phyloP scores from a whole-genome alignment of 2,329 filamentous ascomycete species.

The Mycosphaerella sp. region DNA sequence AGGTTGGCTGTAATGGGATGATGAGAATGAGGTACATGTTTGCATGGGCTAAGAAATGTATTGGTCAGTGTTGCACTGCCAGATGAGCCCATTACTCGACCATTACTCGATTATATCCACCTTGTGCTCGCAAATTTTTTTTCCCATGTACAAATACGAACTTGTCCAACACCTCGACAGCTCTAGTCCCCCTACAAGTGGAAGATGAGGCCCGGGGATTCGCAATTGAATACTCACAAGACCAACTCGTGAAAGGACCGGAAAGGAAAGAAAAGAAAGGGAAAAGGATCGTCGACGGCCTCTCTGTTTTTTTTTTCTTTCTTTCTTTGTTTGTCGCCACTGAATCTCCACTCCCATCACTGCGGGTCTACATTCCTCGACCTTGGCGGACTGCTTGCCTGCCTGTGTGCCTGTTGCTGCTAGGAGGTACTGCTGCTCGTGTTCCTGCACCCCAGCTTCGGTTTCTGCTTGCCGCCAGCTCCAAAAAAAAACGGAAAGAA shows the following conservation, averaged over 20 bases:
- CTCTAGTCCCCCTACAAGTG: neutral
- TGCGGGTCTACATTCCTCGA: too few species aligned
- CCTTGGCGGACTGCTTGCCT: too few species aligned
- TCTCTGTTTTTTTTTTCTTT: too few species aligned
- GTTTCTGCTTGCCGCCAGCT: slow-evolving; percentile 5
- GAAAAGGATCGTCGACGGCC: too few species aligned
- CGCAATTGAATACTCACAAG: slow-evolving; percentile 12
- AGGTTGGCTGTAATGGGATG: too few species aligned
- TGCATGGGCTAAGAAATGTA: neutral
- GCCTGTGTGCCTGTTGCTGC: too few species aligned
- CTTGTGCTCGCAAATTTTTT: neutral
- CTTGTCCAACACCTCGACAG: neutral
- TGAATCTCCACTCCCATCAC: too few species aligned
- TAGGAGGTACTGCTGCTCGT: too few species aligned
- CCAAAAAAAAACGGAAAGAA: neutral
- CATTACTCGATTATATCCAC: slow-evolving; percentile 13
- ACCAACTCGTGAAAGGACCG: slow-evolving; percentile 16
- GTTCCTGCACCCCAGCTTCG: slow-evolving; percentile 1
- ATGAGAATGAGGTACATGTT: neutral
- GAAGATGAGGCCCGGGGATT: neutral
- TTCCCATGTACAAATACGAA: slow-evolving; percentile 1
- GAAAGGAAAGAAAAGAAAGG: too few species aligned
- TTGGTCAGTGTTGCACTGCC: neutral
- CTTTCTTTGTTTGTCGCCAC: too few species aligned
- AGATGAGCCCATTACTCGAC: slow-evolving; percentile 8